These are phyloP conservation scores for Corynascus novoguineensis DNA, from an alignment of 495 filamentous ascomycete genomes.

Conservation along the genomic window DNA sequence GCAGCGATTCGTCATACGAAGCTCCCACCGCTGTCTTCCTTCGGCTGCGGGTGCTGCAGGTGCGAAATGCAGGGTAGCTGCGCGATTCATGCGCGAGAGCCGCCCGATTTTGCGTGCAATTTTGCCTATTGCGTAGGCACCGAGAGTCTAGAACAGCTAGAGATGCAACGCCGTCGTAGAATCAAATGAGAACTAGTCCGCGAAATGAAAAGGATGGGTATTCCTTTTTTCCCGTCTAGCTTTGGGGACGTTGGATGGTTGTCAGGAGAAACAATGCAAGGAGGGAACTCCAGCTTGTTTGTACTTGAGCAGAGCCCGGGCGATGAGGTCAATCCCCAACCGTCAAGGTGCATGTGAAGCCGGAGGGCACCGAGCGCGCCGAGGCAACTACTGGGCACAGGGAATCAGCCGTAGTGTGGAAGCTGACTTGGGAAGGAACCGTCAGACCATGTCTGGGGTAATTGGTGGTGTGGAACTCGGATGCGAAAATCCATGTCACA, in stretches of 20 bases:
- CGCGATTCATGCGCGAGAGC: constrained; percentile 16
- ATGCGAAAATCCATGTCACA: constrained; percentile 1
- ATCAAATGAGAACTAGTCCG: neutral
- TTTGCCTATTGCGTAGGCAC: constrained; percentile 7
- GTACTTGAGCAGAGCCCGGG: neutral
- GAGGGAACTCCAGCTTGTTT: neutral
- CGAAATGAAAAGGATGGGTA: neutral
- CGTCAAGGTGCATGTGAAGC: constrained; percentile 24
- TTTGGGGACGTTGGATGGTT: neutral
- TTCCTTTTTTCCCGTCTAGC: neutral
- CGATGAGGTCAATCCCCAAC: constrained; percentile 12
- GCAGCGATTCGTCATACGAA: neutral
- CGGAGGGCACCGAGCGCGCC: constrained; percentile 20
- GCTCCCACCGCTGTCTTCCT: no score
- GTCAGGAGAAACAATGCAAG: neutral
- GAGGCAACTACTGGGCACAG: constrained; percentile 11
- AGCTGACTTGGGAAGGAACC: neutral
- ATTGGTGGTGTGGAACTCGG: constrained; percentile 4
- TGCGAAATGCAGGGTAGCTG: constrained; percentile 6
- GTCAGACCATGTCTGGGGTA: constrained; percentile 11
- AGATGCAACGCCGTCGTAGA: neutral
- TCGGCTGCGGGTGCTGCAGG: no score
- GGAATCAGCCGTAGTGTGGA: no score
- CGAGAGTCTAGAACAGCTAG: neutral
- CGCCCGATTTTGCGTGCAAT: constrained; percentile 18